Evolutionary conservation across 2,329 filamentous ascomycete species (phyloP).

Genomic region (Corinectria fuckeliana): DNA sequence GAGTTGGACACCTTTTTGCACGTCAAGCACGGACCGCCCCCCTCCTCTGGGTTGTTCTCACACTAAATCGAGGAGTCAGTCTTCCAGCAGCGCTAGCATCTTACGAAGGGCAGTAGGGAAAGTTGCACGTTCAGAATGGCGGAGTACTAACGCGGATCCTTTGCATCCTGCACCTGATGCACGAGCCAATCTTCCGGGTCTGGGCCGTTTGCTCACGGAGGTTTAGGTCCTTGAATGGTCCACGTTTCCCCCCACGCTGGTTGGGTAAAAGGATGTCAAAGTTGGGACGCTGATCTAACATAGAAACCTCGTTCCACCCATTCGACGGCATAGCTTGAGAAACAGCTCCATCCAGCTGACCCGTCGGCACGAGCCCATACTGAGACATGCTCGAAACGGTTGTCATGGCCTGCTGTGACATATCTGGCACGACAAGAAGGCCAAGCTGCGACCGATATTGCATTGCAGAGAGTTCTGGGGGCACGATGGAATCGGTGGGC

Average conservation of each 20-base stretch:
- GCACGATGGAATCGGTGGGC: constrained; percentile 23
- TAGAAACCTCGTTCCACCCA: constrained; percentile 26
- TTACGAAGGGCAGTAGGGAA: not conserved
- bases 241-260: constrained; percentile 49
- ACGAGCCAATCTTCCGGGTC: constrained; percentile 64
- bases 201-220: constrained; percentile 61
- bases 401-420: constrained; percentile 25
- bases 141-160: constrained; percentile 61
- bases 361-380: constrained; percentile 26
- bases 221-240: constrained; percentile 61
- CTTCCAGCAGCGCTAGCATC: not conserved
- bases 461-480: constrained; percentile 27
- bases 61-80: constrained; percentile 50
- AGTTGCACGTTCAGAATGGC: not conserved
- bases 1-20: constrained; percentile 59
- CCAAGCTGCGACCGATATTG: constrained; percentile 27
- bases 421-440: constrained; percentile 18
- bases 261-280: constrained; percentile 41
- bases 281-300: constrained; percentile 35
- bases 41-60: constrained; percentile 55
- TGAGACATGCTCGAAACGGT: constrained; percentile 22
- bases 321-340: constrained; percentile 17
- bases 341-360: constrained; percentile 18
- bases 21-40: constrained; percentile 56
- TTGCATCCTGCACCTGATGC: constrained; percentile 67